Evolutionary conservation across 2,329 filamentous ascomycete genomes (phyloP), one percentile per base, ranked within the genome.

Genomic region (Onygenales sp.): DNA sequence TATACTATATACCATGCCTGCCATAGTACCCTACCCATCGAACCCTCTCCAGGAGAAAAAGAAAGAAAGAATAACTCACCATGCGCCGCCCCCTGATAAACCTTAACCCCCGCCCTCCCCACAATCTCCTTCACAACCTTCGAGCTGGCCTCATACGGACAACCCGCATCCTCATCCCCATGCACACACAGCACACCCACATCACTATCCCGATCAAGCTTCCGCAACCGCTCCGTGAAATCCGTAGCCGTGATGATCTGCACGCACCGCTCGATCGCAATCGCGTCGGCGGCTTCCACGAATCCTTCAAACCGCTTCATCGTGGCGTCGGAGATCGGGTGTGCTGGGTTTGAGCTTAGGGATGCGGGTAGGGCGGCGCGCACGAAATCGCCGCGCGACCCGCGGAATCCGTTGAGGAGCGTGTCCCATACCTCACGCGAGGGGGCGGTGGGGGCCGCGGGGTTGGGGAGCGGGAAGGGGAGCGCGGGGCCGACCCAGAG

Each of bases 221-320:
- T 57, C 52, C 54, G 57, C 52, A 61, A 46, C 21, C 61, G 57
- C 14, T 62, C 58, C 1, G 58, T 61, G 52, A 66, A 63, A 54
- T 64, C 60, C 33, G 54, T 60, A 8, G 53, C 52, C 9, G 56
- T 60, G 50, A 66, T 62, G 50, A 64, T 61, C 44, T 61, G 62
- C n/a, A 61, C 48, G 46, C 63, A 66, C 38, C 62, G 57, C 54
- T 66, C 64, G 21, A 66, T 55, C 7, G 63, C 63, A 8, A 66
- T 54, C 13, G 57, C 54, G 52, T 66, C 64, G 13, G 63, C 64
- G 10, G 57, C 50, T 10, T 57, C 57, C n/a, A 63, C 58, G n/a
- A 66, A 57, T 14, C 53, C 27, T 32, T 61, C 58, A 49, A 59
- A 60, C 31, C 57, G 58, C 33, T 58, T 55, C n/a, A 63, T 41